These are phyloP conservation scores for Ogataea neopini DNA, from an alignment of 805 yeast species.

Conservation along the genomic window DNA sequence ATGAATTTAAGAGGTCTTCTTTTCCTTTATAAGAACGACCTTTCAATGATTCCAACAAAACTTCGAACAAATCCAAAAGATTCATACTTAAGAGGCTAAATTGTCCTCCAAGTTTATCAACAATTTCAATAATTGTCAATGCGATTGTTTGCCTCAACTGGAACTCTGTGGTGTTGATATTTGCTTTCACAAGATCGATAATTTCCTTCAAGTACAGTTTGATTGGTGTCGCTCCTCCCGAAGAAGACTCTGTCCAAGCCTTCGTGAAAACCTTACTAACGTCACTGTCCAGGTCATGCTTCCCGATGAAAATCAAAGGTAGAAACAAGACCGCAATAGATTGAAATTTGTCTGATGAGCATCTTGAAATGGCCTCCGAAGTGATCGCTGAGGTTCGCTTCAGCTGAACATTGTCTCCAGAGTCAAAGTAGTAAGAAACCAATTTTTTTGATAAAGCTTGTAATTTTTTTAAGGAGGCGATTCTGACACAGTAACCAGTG, in stretches of 20 bases:
- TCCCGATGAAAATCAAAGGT: slow-evolving; percentile 80
- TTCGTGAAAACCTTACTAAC: slow-evolving; percentile 52
- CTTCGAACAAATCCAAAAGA: slow-evolving; percentile 44
- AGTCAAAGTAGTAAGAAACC: slow-evolving; percentile 57
- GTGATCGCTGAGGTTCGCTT: slow-evolving; percentile 60
- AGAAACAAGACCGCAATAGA: slow-evolving; percentile 62
- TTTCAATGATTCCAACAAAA: slow-evolving; percentile 58
- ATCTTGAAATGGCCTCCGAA: slow-evolving; percentile 63
- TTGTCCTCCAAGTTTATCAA: slow-evolving; percentile 43
- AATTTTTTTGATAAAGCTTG: slow-evolving; percentile 55
- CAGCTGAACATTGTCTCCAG: slow-evolving; percentile 39
- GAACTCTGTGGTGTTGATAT: slow-evolving; percentile 61
- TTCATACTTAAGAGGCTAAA: slow-evolving; percentile 21
- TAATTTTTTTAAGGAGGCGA: slow-evolving; percentile 54
- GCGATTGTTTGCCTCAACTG: slow-evolving; percentile 71
- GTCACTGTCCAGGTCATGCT: slow-evolving; percentile 56
- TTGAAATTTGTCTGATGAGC: slow-evolving; percentile 68
- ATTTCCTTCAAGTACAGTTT: slow-evolving; percentile 73
- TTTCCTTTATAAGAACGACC: slow-evolving; percentile 93
- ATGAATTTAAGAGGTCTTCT: slow-evolving; percentile 69
- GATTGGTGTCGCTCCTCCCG: slow-evolving; percentile 72
- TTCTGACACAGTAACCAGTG: slow-evolving; percentile 73
- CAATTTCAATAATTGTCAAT: slow-evolving; percentile 58
- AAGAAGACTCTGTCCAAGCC: slow-evolving; percentile 77
- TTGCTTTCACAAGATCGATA: slow-evolving; percentile 45